Percentiles rank a stretch among this genome's conserved stretches.
Conservation (phyloP, 2,329 filamentous ascomycete species). For the Ophiocordyceps camponoti-floridani region DNA sequence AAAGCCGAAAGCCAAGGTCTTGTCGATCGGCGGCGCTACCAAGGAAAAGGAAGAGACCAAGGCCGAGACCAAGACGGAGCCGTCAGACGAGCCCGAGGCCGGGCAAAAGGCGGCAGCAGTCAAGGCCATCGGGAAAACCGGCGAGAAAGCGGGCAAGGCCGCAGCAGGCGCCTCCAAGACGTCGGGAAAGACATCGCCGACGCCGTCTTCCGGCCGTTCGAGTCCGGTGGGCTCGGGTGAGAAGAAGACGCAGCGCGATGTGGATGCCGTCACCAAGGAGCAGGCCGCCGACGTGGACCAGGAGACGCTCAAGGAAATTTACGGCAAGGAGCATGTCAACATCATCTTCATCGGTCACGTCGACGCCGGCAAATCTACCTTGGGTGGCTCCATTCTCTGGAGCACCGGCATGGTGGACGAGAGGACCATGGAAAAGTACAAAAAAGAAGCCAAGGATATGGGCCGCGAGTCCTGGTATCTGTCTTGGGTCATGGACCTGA, state of each 20-base stretch:
- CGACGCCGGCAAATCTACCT: slow-evolving; percentile 91
- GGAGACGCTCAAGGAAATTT: slow-evolving; percentile 77
- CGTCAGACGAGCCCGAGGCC: slow-evolving; percentile 38
- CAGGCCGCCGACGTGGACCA: slow-evolving; percentile 57
- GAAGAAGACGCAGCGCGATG: slow-evolving; percentile 41
- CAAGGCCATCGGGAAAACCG: slow-evolving; percentile 86
- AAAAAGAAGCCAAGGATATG: slow-evolving; percentile 86
- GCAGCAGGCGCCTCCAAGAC: slow-evolving; percentile 24
- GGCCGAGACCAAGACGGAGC: slow-evolving; percentile 31
- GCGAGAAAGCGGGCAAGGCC: slow-evolving; percentile 35
- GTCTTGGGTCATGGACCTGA: slow-evolving; percentile 94
- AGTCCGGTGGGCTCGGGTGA: slow-evolving; percentile 47
- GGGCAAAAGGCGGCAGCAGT: slow-evolving; percentile 70
- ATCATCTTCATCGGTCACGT: slow-evolving; percentile 98
- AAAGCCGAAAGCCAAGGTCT: slow-evolving; percentile 31
- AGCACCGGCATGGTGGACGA: slow-evolving; percentile 98
- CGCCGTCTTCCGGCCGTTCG: slow-evolving; percentile 67
- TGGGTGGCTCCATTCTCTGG: slow-evolving; percentile 86
- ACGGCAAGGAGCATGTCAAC: slow-evolving; percentile 84
- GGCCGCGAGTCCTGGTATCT: slow-evolving; percentile 98
- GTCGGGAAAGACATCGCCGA: slow-evolving; percentile 60
- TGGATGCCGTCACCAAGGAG: slow-evolving; percentile 71
- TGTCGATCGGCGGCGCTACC: slow-evolving; percentile 21
- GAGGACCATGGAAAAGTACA: slow-evolving; percentile 95
- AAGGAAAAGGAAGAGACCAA: slow-evolving; percentile 26